These are phyloP conservation scores for Coemansia nantahalensis DNA, from an alignment of 192 early-diverging fungal genomes.

Conservation along the genomic window DNA sequence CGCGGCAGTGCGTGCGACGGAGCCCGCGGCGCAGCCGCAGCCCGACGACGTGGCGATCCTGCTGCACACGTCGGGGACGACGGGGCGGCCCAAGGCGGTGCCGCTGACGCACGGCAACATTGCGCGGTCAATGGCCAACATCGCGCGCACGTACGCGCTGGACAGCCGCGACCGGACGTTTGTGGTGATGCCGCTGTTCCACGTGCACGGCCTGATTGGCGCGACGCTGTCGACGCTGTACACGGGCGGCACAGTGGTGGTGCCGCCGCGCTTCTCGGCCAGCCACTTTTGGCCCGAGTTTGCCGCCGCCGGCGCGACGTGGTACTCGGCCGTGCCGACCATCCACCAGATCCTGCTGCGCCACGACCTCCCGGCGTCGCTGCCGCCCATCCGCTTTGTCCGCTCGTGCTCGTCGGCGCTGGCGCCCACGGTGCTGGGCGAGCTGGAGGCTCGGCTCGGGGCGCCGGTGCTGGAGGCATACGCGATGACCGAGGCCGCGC, in stretches of 20 bases:
- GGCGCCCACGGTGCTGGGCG: conserved; percentile 64
- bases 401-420: conserved; percentile 76
- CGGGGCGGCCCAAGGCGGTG: conserved; percentile 75
- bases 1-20: conserved; percentile 4
- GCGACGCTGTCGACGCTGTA: conserved; percentile 67
- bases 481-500: conserved; percentile 86
- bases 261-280: conserved; percentile 72
- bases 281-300: conserved; percentile 76
- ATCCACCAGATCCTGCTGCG: conserved; percentile 81
- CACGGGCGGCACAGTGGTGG: conserved; percentile 64
- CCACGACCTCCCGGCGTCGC: conserved; percentile 20
- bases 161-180: conserved; percentile 59
- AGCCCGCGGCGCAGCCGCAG: conserved; percentile 15
- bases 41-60: conserved; percentile 67
- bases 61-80: conserved; percentile 81
- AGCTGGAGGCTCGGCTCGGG: conserved; percentile 61
- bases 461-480: conserved; percentile 82
- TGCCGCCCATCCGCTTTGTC: conserved; percentile 68
- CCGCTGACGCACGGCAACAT: conserved; percentile 80
- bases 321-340: conserved; percentile 79
- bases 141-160: conserved; percentile 66
- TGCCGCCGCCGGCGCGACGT: conserved; percentile 56
- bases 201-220: conserved; percentile 82
- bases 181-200: conserved; percentile 85
- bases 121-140: conserved; percentile 70